Conservation (phyloP, 257 asterid genomes). For the Nicotiana paniculata region DNA sequence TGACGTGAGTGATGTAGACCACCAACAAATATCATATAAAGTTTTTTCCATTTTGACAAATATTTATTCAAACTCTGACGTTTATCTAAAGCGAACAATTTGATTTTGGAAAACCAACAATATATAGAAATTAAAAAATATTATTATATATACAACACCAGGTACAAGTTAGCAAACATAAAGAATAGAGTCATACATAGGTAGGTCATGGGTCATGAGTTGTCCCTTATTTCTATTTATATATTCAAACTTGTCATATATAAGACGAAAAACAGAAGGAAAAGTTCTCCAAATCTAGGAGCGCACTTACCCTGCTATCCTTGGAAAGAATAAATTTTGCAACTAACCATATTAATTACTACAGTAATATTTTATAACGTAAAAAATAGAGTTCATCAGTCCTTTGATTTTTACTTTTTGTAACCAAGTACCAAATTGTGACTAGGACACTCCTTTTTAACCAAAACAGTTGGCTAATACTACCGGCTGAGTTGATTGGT, state of each 20-base stretch:
- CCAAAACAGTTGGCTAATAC: slow-evolving; percentile 5
- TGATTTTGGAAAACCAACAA: too few species aligned
- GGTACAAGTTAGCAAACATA: too few species aligned
- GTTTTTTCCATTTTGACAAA: too few species aligned
- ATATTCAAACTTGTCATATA: too few species aligned
- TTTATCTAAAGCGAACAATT: too few species aligned
- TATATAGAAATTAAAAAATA: too few species aligned
- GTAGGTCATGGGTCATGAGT: not conserved
- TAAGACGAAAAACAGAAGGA: not conserved
- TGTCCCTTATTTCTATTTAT: not conserved
- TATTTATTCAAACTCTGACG: too few species aligned
- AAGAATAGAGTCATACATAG: too few species aligned
- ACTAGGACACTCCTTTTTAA: not conserved
- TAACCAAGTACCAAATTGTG: slow-evolving; percentile 1
- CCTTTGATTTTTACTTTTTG: not conserved
- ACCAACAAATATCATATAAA: too few species aligned
- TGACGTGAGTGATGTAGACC: too few species aligned
- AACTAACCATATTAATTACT: not conserved
- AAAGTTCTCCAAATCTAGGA: not conserved
- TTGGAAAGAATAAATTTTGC: not conserved
- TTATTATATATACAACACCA: too few species aligned
- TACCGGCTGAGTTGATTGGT: not conserved
- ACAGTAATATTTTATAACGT: not conserved
- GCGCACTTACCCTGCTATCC: not conserved
- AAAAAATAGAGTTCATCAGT: not conserved